Evolutionary conservation across 2,329 filamentous ascomycete genomes (phyloP).

Genomic region (Diplocarpon rosae): DNA sequence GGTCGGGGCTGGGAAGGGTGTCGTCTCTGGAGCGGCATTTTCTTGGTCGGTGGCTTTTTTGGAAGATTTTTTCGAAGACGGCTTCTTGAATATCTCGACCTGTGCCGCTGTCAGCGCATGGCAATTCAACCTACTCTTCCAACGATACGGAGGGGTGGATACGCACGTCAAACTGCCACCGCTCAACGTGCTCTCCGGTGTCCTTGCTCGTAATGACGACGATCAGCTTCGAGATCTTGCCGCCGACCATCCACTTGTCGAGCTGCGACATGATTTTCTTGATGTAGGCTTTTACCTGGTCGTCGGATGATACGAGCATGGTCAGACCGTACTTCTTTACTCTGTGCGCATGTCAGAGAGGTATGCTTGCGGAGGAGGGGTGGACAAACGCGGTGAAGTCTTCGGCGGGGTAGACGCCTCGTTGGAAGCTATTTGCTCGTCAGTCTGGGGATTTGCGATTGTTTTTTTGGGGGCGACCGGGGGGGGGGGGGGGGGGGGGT

Average conservation of each 20-base stretch:
- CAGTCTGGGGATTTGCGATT: neutral
- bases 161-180: slow-evolving; percentile 91
- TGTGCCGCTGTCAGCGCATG: neutral
- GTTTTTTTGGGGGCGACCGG: too few species aligned
- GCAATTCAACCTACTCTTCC: neutral
- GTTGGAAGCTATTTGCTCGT: slow-evolving; percentile 57
- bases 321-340: slow-evolving; percentile 99
- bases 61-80: slow-evolving; percentile 32
- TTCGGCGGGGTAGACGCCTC: slow-evolving; percentile 78
- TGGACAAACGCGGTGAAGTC: slow-evolving; percentile 77
- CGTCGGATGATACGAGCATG: slow-evolving; percentile 70
- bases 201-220: slow-evolving; percentile 96
- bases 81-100: slow-evolving; percentile 44
- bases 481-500: too few species aligned
- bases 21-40: slow-evolving; percentile 45
- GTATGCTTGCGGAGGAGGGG: neutral
- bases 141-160: neutral
- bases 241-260: slow-evolving; percentile 93
- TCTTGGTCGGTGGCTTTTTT: slow-evolving; percentile 54
- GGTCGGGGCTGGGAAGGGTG: slow-evolving; percentile 37
- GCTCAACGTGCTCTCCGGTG: slow-evolving; percentile 88
- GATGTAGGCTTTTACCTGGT: slow-evolving; percentile 98
- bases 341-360: slow-evolving; percentile 27
- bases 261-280: slow-evolving; percentile 99
- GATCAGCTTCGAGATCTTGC: slow-evolving; percentile 94